Base-by-base conservation (phyloP, 208 protist species). In the Trypanosoma boissoni region DNA sequence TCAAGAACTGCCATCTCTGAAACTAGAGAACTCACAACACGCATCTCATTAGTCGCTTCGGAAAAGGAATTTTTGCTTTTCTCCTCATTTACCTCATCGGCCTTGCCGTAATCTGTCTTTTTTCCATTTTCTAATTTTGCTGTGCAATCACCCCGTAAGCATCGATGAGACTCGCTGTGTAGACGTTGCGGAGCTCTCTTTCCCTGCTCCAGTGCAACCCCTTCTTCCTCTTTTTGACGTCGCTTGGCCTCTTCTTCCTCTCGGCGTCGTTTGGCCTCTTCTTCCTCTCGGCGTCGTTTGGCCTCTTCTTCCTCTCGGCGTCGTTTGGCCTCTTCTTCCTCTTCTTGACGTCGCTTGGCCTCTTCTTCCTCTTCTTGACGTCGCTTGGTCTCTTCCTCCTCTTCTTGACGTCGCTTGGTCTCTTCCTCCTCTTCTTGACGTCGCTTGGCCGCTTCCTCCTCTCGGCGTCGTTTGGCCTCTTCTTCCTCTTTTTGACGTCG, bases 301-400 rank as follows among this genome's bases (percentile, higher is more conserved):
- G 46, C 20, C 52, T 48, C 21, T 6, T 44, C 16, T 48, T 55
- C 7, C 20, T 36, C 24, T n/a, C 68, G 28, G 29, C 68, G 41
- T 74, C 60, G 16, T 51, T 36, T 37, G n/a, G n/a, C 43, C 51
- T 63, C 24, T 39, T 34, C 41, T 52, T 53, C 56, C 49, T 64
- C 43, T 69, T 48, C n/a, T 18, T 58, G 6, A 37, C 39, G 24
- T 44, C 29, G 14, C 24, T 18, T 16, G 20, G 4, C 58, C 32
- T 60, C 53, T 23, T 56, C 51, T 21, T 54, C 58, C 37, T 72
- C 44, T 3, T n/a, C 52, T 45, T 42, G 41, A 42, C n/a, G n/a
- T n/a, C n/a, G n/a, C n/a, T n/a, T n/a, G 29, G 36, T 52, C 9
- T 53, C 50, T 21, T 68, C 51, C 21, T 58, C 61, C 18, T 64